Base-by-base conservation (phyloP, 2,329 filamentous ascomycete species). In the Penicillium expansum region DNA sequence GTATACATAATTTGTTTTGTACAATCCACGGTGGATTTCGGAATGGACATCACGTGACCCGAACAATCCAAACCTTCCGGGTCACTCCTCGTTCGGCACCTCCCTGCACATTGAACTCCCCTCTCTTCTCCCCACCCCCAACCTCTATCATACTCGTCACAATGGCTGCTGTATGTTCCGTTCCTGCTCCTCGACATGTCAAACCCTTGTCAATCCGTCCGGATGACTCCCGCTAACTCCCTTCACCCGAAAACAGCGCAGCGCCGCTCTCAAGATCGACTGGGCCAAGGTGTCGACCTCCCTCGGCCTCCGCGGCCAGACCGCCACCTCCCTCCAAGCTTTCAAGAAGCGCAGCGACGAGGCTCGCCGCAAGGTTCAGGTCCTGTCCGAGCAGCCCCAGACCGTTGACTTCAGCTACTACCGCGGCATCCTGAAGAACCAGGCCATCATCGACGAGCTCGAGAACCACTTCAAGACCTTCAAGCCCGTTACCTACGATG, bases 291-390 rank as follows among this genome's bases (percentile, higher is more conserved):
- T 99, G 74, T 89, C 89, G 80, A 86, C 85, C 80, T 95, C 93
- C 75, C 92, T 99, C 73, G 93, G 93, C 78, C 91, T 99, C 78
- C 91, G 91, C 79, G 94, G 94, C 77, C 90, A 92, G 82, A 99
- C 94, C 69, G 92, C 91, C 69, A 81, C 88, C 71, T 89, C 93
- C 62, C 91, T 99, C 62, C 89, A 93, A 77, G 86, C 91, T 67
- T 99, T 99, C 89, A 99, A 99, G 87, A 94, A 96, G 87, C 92
- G 94, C 82, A 97, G 97, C 84, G 94, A 99, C 77, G 92, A 97
- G 77, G 93, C 91, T 75, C 92, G 93, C 80, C 93, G 94, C 83
- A 93, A 93, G 82, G 84, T 99, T 61, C 86, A 89, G 78, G 71
- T 86, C 62, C 91, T 99, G 58, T 87, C 86, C 63, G 91, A 96